Conservation (phyloP, 768 basidiomycete genomes). For the Auricularia auricula-judae region DNA sequence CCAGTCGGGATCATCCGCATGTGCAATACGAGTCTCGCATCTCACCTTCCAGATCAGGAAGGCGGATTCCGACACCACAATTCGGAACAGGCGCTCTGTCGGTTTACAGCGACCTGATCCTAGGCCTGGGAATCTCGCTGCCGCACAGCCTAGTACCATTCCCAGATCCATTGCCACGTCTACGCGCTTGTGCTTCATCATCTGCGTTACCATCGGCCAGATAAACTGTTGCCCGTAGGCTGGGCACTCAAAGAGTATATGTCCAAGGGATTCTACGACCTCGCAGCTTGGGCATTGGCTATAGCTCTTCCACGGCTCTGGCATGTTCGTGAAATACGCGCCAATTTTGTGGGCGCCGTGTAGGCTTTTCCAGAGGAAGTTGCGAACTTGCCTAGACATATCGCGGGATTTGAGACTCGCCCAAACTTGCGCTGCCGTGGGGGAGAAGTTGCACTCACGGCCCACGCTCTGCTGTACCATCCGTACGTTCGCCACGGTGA, state of each 20-base stretch:
- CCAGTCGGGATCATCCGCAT: not conserved
- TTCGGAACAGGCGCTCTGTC: not conserved
- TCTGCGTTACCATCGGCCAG: slow-evolving; percentile 8
- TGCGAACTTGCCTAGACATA: not conserved
- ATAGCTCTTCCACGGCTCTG: slow-evolving; percentile 2
- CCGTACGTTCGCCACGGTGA: not conserved
- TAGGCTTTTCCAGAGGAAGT: slow-evolving; percentile 9
- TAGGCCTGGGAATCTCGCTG: not conserved
- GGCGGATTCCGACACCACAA: not conserved
- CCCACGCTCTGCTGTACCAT: not conserved
- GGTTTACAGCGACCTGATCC: not conserved
- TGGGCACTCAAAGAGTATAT: slow-evolving; percentile 14
- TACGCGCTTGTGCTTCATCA: slow-evolving; percentile 1
- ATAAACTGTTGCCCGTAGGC: slow-evolving; percentile 9
- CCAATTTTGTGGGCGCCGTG: slow-evolving; percentile 14
- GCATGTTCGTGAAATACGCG: slow-evolving; percentile 4
- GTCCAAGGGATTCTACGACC: slow-evolving; percentile 9
- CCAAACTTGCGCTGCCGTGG: not conserved
- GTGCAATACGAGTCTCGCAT: not conserved
- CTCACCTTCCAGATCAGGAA: not conserved
- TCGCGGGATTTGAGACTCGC: not conserved
- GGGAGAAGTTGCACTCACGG: not conserved
- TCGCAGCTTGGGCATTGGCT: slow-evolving; percentile 9
- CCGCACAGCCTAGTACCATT: not conserved
- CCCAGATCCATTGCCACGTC: not conserved